Conservation (phyloP, 2,329 filamentous ascomycete species). For the Mycocentrospora acerina region DNA sequence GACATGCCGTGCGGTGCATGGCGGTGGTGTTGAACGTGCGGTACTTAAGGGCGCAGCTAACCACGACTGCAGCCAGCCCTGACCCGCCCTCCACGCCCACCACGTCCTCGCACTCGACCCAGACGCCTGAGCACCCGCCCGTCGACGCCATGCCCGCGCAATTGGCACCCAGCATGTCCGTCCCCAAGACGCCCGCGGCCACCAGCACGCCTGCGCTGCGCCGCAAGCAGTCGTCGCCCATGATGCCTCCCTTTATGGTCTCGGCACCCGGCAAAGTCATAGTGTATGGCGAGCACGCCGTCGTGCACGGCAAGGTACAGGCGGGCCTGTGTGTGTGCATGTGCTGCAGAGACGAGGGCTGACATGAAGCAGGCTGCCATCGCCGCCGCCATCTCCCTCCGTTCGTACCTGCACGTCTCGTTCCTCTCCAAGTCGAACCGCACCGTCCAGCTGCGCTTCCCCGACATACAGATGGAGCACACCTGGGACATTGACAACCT, state of each 20-base stretch:
- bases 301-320: conserved; percentile 89
- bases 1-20: neutral
- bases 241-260: conserved; percentile 92
- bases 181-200: conserved; percentile 9
- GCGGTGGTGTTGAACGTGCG: too few relatives aligned
- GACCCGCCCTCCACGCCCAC: conserved; percentile 23
- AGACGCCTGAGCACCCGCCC: conserved; percentile 30
- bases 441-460: conserved; percentile 84
- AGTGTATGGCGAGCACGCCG: conserved; percentile 95
- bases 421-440: conserved; percentile 89
- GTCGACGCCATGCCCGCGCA: conserved; percentile 31
- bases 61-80: conserved; percentile 16
- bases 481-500: conserved; percentile 93
- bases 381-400: conserved; percentile 89
- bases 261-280: conserved; percentile 98
- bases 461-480: conserved; percentile 85
- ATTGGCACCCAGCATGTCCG: conserved; percentile 24
- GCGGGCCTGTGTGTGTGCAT: neutral
- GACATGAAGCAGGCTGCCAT: conserved; percentile 70
- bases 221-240: conserved; percentile 53
- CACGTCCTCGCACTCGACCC: conserved; percentile 27
- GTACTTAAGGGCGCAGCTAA: conserved; percentile 15
- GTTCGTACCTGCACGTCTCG: conserved; percentile 95
- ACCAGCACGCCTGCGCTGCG: conserved; percentile 21
- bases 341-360: conserved; percentile 7